These are phyloP conservation scores for Backusella parvicylindrica DNA, from an alignment of 192 early-diverging fungal genomes.

Conservation along the genomic window DNA sequence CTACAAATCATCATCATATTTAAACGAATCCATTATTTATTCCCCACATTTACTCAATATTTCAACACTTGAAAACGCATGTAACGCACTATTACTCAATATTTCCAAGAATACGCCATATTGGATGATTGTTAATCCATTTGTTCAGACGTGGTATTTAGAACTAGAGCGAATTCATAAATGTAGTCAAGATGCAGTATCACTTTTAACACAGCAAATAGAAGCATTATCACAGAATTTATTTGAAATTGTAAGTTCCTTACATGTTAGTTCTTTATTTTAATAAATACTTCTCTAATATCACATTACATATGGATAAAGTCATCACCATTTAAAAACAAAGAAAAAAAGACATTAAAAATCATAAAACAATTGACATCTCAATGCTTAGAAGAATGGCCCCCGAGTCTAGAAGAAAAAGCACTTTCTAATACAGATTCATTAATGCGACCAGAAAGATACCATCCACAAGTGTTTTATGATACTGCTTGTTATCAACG, in stretches of 20 bases:
- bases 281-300: not conserved
- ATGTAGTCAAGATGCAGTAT: not conserved
- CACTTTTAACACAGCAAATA: not conserved
- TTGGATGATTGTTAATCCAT: slow-evolving; percentile 4
- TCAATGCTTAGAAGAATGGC: not conserved
- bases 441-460: not conserved
- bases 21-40: slow-evolving; percentile 9
- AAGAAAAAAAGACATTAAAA: not conserved
- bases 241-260: not conserved
- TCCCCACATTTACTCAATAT: not conserved
- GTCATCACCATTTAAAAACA: slow-evolving; percentile 9
- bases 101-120: not conserved
- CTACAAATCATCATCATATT: not conserved
- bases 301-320: not conserved
- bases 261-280: not conserved
- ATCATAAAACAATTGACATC: not conserved
- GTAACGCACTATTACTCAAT: not conserved
- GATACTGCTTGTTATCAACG: not conserved
- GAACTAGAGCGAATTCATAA: not conserved
- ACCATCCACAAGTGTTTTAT: not conserved
- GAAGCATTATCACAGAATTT: not conserved
- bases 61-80: not conserved
- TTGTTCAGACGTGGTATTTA: not conserved
- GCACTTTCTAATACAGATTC: not conserved
- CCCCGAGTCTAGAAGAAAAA: not conserved